phyloP scores from a whole-genome alignment of 208 protist species.

The Angomonas ambiguus region DNA sequence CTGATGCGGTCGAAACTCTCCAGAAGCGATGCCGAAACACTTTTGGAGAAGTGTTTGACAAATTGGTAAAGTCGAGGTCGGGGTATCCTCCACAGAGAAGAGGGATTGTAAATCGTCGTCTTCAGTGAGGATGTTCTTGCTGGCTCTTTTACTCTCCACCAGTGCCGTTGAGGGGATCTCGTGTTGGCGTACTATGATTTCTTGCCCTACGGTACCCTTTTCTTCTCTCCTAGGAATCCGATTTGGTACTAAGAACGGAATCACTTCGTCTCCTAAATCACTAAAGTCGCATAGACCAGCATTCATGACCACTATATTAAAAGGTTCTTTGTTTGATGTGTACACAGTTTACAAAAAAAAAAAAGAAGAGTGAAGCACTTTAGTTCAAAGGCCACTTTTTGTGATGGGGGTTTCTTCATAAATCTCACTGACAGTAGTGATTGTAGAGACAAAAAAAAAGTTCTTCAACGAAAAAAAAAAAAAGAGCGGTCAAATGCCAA shows the following conservation, averaged over 20 bases:
- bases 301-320: background rate
- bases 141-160: too few species aligned
- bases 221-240: too few species aligned
- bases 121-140: background rate
- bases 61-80: background rate
- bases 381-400: too few species aligned
- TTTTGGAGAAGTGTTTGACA: constrained; percentile 50
- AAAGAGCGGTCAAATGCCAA: constrained; percentile 27
- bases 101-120: background rate
- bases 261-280: background rate
- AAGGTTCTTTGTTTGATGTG: background rate
- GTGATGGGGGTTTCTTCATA: too few species aligned
- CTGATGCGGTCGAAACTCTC: constrained; percentile 73
- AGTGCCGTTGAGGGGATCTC: too few species aligned
- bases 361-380: too few species aligned
- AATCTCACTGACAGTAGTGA: too few species aligned
- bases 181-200: too few species aligned
- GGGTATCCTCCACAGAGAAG: background rate
- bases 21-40: constrained; percentile 38
- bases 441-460: background rate
- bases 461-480: background rate
- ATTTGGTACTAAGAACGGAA: constrained; percentile 3
- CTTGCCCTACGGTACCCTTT: too few species aligned
- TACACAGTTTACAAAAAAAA: background rate
- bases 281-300: background rate